Evolutionary conservation across 352 stramenopile genomes (phyloP).

Genomic region (Globisporangium ultimum): DNA sequence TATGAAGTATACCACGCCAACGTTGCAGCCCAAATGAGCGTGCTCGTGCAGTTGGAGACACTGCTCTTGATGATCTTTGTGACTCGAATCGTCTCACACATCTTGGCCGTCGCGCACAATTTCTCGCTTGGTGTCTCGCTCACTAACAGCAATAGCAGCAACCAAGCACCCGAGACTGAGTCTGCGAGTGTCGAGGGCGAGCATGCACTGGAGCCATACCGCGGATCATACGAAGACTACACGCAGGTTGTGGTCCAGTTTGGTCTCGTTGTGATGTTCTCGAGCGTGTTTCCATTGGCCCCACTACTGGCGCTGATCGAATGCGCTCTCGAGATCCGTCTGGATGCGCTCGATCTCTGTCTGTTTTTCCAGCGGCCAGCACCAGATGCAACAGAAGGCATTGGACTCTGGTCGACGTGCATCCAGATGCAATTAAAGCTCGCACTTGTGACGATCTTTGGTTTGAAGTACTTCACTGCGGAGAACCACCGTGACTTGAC

Average conservation of each 20-base stretch:
- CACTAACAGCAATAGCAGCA: not conserved
- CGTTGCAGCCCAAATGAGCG: constrained; percentile 17
- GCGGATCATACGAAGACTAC: constrained; percentile 36
- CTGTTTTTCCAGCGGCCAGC: constrained; percentile 35
- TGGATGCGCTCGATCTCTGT: constrained; percentile 44
- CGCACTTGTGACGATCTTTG: constrained; percentile 23
- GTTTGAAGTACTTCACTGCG: constrained; percentile 29
- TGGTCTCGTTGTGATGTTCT: constrained; percentile 44
- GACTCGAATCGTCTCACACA: constrained; percentile 21
- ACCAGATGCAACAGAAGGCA: constrained; percentile 21
- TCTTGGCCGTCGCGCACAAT: constrained; percentile 13
- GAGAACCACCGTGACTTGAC: constrained; percentile 21
- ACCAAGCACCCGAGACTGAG: not conserved
- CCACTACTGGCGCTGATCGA: constrained; percentile 41
- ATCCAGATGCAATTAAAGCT: constrained; percentile 29
- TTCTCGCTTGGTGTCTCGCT: not conserved
- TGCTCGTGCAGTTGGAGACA: constrained; percentile 40
- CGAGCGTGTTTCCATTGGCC: constrained; percentile 30
- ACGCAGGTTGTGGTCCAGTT: constrained; percentile 38
- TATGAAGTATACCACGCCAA: constrained; percentile 10
- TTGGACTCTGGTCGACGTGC: constrained; percentile 33
- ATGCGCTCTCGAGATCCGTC: constrained; percentile 31
- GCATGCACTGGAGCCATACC: constrained; percentile 19
- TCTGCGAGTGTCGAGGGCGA: constrained; percentile 12
- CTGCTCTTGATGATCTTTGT: constrained; percentile 33